These are phyloP conservation scores for Cercospora beticola DNA, from an alignment of 2,329 filamentous ascomycete genomes.

Conservation along the genomic window DNA sequence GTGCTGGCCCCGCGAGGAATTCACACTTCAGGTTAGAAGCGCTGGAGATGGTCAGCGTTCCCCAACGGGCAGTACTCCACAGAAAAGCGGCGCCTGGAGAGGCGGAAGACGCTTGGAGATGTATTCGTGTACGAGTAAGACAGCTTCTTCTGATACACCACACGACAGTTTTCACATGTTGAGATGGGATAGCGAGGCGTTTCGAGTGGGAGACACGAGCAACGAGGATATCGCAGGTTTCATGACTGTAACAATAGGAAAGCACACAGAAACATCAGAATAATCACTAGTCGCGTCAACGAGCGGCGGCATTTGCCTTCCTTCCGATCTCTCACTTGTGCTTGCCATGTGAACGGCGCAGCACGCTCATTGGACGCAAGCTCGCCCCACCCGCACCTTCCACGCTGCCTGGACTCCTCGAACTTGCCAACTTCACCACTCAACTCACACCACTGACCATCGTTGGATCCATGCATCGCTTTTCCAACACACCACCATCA, in stretches of 20 bases:
- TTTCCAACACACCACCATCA: background rate
- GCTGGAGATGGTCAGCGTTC: slow-evolving; percentile 8
- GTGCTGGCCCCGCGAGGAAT: slow-evolving; percentile 22
- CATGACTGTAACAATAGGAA: slow-evolving; percentile 4
- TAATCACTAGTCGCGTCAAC: background rate
- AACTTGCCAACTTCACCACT: background rate
- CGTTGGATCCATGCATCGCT: background rate
- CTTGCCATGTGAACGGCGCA: background rate
- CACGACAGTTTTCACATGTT: slow-evolving; percentile 3
- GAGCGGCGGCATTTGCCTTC: background rate
- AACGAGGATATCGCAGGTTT: background rate
- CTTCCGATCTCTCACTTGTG: background rate
- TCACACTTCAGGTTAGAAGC: slow-evolving; percentile 27
- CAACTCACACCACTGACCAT: slow-evolving; percentile 1
- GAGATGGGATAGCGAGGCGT: slow-evolving; percentile 1
- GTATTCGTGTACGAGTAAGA: slow-evolving; percentile 8
- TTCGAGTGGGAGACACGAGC: background rate
- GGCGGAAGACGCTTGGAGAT: slow-evolving; percentile 4
- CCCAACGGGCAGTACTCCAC: background rate
- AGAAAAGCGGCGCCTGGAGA: background rate
- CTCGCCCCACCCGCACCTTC: slow-evolving; percentile 1
- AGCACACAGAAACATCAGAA: background rate
- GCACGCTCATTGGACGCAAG: background rate
- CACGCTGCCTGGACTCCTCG: background rate
- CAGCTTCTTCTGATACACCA: background rate